Conservation (phyloP, 179 eudicot genomes). For the Spinacia oleracea region DNA sequence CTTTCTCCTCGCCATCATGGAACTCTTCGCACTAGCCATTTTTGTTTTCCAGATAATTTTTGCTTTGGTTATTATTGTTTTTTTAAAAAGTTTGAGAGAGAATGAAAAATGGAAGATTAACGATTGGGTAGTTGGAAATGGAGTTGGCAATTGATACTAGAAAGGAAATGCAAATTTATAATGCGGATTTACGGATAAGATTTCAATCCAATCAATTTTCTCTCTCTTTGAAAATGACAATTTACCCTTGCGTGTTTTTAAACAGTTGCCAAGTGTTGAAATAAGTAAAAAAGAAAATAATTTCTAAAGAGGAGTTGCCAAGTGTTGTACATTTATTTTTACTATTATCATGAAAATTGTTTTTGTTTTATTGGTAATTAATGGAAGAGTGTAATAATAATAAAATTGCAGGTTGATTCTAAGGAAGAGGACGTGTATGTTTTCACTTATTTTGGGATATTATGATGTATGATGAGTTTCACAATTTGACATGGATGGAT, state of each 20-base stretch:
- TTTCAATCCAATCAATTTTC: conserved; percentile 14
- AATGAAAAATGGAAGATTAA: neutral
- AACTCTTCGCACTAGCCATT: conserved; percentile 49
- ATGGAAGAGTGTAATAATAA: no score
- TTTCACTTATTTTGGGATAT: no score
- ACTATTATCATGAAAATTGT: no score
- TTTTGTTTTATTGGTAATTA: no score
- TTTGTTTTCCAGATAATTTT: neutral
- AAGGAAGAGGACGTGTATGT: no score
- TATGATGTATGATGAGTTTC: no score
- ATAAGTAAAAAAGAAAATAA: no score
- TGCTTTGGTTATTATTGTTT: neutral
- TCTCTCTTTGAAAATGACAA: neutral
- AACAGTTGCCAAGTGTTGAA: neutral
- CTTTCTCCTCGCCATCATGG: conserved; percentile 29
- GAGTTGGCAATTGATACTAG: neutral
- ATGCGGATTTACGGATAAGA: conserved; percentile 18
- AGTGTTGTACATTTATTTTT: neutral
- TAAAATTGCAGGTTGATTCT: no score
- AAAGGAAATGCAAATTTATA: neutral
- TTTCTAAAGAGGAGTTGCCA: neutral
- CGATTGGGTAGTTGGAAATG: neutral
- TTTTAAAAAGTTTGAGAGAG: neutral
- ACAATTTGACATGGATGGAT: no score
- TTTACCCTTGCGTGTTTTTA: neutral